phyloP scores from a whole-genome alignment of 441 rosid genomes.

The Geranium incanum region DNA sequence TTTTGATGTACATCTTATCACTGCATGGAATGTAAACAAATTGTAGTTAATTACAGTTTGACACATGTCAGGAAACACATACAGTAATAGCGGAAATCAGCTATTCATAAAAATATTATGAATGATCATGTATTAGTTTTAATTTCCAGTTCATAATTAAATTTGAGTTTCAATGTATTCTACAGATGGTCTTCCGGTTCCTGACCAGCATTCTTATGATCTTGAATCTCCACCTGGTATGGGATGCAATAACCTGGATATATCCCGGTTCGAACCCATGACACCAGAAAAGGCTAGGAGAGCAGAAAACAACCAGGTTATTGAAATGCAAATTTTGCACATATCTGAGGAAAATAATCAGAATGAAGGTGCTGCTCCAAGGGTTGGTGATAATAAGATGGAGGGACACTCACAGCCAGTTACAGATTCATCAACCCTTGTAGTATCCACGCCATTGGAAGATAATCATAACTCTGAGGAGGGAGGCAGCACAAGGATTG shows the following conservation, averaged over 20 bases:
- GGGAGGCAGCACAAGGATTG: constrained; percentile 20
- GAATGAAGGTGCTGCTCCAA: constrained; percentile 17
- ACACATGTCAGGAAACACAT: background rate
- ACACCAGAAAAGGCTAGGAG: constrained; percentile 44
- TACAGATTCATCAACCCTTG: constrained; percentile 26
- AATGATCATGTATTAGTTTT: background rate
- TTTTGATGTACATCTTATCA: background rate
- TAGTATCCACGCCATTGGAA: background rate
- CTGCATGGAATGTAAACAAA: background rate
- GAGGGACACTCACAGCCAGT: constrained; percentile 20
- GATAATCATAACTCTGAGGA: constrained; percentile 18
- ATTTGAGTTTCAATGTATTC: background rate
- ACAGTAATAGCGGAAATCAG: background rate
- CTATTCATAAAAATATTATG: constrained; percentile 12
- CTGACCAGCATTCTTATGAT: constrained; percentile 26
- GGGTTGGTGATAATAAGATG: background rate
- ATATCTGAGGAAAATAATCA: constrained; percentile 18
- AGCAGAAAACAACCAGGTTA: constrained; percentile 18
- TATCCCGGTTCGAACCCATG: constrained; percentile 37
- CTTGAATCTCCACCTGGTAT: constrained; percentile 30
- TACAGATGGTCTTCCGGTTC: constrained; percentile 29
- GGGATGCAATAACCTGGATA: constrained; percentile 17
- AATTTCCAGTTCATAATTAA: constrained; percentile 9
- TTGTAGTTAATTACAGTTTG: background rate
- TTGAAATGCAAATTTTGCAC: constrained; percentile 21